Percentiles rank a stretch among this genome's conserved stretches.
phyloP scores from a whole-genome alignment of 2,329 filamentous ascomycete species.

The Penicillium carneum region DNA sequence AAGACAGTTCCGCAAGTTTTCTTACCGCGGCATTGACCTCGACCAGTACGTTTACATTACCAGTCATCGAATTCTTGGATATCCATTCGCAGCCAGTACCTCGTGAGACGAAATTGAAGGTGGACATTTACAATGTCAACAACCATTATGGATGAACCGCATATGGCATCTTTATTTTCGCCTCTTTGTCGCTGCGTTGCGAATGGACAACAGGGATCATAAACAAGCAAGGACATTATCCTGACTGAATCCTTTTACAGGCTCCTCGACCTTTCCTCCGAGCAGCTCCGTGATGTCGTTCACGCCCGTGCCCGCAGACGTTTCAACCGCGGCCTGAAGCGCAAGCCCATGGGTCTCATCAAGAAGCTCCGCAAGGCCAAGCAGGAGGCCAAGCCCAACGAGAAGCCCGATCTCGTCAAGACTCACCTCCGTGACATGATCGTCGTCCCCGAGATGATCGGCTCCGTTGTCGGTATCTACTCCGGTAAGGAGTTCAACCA shows the following conservation, averaged over 20 bases:
- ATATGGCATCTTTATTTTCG: conserved; percentile 12
- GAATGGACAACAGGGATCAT: neutral
- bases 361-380: conserved; percentile 99
- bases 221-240: conserved; percentile 22
- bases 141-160: neutral
- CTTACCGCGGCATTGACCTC: conserved; percentile 98
- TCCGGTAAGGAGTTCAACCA: conserved; percentile 99
- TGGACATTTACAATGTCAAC: conserved; percentile 4
- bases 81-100: conserved; percentile 21
- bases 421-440: conserved; percentile 99
- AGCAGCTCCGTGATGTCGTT: conserved; percentile 98
- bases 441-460: conserved; percentile 99
- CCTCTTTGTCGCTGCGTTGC: conserved; percentile 16
- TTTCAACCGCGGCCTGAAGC: conserved; percentile 99
- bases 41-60: conserved; percentile 80
- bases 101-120: conserved; percentile 19
- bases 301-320: conserved; percentile 97
- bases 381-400: conserved; percentile 98
- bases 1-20: conserved; percentile 99
- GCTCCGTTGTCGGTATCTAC: conserved; percentile 98
- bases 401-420: conserved; percentile 99
- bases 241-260: conserved; percentile 59
- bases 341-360: conserved; percentile 99
- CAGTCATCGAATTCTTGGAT: conserved; percentile 19
- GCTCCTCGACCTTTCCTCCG: conserved; percentile 97